Evolutionary conservation across 768 basidiomycete genomes (phyloP).

Genomic region (Amanita fuliginea): DNA sequence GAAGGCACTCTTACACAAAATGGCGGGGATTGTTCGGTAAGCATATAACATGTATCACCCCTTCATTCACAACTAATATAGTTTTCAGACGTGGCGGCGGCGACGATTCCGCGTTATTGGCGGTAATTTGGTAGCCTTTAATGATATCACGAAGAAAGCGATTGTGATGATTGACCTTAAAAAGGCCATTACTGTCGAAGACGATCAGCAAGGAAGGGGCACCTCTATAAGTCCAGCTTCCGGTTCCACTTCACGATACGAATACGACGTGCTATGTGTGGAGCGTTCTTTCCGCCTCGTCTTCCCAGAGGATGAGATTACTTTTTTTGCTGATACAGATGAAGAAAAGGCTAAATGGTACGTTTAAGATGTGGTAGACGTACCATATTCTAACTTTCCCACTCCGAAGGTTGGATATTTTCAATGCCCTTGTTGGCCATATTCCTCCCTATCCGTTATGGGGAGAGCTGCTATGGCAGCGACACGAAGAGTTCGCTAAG

Average conservation of each 20-base stretch:
- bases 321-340: slow-evolving; percentile 87
- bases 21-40: slow-evolving; percentile 86
- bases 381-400: background rate
- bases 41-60: slow-evolving; percentile 17
- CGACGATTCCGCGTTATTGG: slow-evolving; percentile 80
- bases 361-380: slow-evolving; percentile 13
- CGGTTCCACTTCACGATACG: slow-evolving; percentile 32
- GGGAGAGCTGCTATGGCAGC: slow-evolving; percentile 87
- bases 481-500: slow-evolving; percentile 44
- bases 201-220: slow-evolving; percentile 53
- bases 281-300: slow-evolving; percentile 79
- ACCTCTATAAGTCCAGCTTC: slow-evolving; percentile 35
- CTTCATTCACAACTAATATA: slow-evolving; percentile 5
- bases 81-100: slow-evolving; percentile 63
- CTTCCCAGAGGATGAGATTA: slow-evolving; percentile 74
- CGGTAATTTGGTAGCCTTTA: slow-evolving; percentile 79
- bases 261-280: slow-evolving; percentile 57
- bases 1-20: slow-evolving; percentile 88
- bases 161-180: slow-evolving; percentile 87
- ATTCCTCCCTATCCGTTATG: slow-evolving; percentile 90
- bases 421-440: slow-evolving; percentile 74
- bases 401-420: slow-evolving; percentile 65
- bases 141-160: slow-evolving; percentile 85
- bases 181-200: slow-evolving; percentile 68
- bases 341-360: slow-evolving; percentile 84